phyloP scores from a whole-genome alignment of 768 basidiomycete species.

The Lactifluus subvellereus region DNA sequence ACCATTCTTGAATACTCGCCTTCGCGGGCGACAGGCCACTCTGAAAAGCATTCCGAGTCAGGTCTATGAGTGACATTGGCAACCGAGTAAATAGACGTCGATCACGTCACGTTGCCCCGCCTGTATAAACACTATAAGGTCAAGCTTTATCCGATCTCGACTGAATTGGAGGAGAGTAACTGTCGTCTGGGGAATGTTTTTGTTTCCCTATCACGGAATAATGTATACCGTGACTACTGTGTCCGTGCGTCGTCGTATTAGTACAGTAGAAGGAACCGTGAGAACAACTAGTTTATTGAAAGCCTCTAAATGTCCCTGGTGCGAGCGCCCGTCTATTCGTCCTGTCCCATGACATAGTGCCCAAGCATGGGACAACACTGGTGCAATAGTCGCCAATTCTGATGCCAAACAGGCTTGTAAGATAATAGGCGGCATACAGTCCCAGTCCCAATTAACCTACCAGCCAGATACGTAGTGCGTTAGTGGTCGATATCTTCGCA shows the following conservation, averaged over 20 bases:
- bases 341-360: too few species aligned
- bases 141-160: neutral
- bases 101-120: neutral
- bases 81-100: neutral
- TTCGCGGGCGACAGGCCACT: slow-evolving; percentile 59
- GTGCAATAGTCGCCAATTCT: neutral
- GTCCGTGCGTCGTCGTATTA: neutral
- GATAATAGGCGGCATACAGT: neutral
- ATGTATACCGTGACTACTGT: neutral
- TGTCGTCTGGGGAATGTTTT: neutral
- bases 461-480: slow-evolving; percentile 16
- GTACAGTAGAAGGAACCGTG: neutral
- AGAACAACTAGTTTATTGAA: neutral
- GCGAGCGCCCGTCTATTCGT: neutral
- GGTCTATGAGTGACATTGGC: slow-evolving; percentile 58
- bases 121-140: neutral
- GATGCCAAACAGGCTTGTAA: neutral
- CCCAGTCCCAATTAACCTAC: slow-evolving; percentile 8
- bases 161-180: neutral
- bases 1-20: slow-evolving; percentile 36
- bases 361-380: neutral
- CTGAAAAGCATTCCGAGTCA: slow-evolving; percentile 71
- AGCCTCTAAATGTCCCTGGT: neutral
- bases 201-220: neutral
- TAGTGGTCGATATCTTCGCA: slow-evolving; percentile 19